Base-by-base conservation (phyloP, 257 asterid genomes). In the Leonotis leonurus region DNA sequence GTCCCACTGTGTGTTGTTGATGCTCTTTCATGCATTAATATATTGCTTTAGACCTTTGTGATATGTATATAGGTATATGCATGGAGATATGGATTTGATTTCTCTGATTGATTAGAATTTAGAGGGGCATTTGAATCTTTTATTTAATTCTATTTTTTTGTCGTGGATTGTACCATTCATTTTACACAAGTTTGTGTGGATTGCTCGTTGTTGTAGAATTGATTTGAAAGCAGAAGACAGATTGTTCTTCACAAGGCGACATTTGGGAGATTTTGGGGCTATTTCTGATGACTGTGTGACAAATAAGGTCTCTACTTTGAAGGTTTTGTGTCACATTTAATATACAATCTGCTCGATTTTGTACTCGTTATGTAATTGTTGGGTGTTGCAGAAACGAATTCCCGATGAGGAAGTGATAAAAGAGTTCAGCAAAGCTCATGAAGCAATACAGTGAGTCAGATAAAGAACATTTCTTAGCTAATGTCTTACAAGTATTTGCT, bases 381-480 rank as follows among this genome's bases (percentile, higher is more conserved):
- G 46, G 46, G 27, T 41, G 53, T 16, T 58, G 55, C 64, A 69
- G 84, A 66, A 69, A 51, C 41, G 37, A 33, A 62, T 65, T 40
- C 81, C 62, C 72, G 83, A 81, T 63, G 80, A 78, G 27, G 76
- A 81, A 54, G 80, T 73, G 67, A 32, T 72, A 18, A 64, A 73
- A 25, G 83, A 72, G 62, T 75, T 80, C 70, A 83, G 72, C 73
- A 78, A 77, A 70, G 76, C 85, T 5, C 76, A 81, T 51, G 82
- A 74, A 72, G 84, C 87, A 30, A 79, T 81, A 29, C 67, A 78
- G 94, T 85, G 75, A 81, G 90, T 78, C 30, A 17, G 32, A 17
- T 52, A 54, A 1, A 14, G 50, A 17, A n/a, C 7, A n/a, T n/a
- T n/a, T n/a, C n/a, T n/a, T n/a, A n/a, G n/a, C n/a, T n/a, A n/a